These are phyloP conservation scores for Suhomyces sp. DNA, from an alignment of 805 yeast species.

Conservation along the genomic window DNA sequence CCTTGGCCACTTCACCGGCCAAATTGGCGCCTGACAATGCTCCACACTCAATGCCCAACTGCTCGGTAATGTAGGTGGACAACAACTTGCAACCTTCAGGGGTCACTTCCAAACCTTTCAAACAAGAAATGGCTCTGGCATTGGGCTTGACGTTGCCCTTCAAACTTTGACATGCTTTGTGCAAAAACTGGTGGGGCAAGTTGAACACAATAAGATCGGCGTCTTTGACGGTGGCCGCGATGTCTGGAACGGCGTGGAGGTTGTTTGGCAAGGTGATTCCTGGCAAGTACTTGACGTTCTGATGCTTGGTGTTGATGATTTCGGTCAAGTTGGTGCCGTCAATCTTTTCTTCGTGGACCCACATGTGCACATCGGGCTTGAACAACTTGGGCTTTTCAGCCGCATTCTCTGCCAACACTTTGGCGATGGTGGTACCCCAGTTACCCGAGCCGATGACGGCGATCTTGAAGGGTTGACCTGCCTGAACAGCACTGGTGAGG, in stretches of 20 bases:
- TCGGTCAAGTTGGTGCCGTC: slow-evolving; percentile 42
- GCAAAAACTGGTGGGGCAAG: slow-evolving; percentile 46
- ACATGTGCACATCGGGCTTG: slow-evolving; percentile 39
- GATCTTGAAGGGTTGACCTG: slow-evolving; percentile 27
- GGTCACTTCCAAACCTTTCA: slow-evolving; percentile 45
- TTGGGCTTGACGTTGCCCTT: slow-evolving; percentile 36
- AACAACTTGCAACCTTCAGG: slow-evolving; percentile 43
- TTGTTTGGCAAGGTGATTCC: slow-evolving; percentile 41
- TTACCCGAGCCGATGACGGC: slow-evolving; percentile 46
- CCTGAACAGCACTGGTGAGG: slow-evolving; percentile 3
- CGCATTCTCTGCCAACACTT: slow-evolving; percentile 43
- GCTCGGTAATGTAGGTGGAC: slow-evolving; percentile 42
- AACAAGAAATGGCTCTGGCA: slow-evolving; percentile 44
- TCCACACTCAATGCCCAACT: slow-evolving; percentile 43
- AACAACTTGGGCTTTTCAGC: slow-evolving; percentile 37
- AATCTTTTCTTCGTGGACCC: slow-evolving; percentile 44
- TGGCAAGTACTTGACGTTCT: slow-evolving; percentile 44
- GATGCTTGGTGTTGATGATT: slow-evolving; percentile 42
- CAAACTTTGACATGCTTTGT: slow-evolving; percentile 36
- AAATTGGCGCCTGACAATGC: slow-evolving; percentile 48
- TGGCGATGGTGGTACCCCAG: slow-evolving; percentile 49
- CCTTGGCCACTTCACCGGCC: slow-evolving; percentile 46
- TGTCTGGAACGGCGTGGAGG: slow-evolving; percentile 39
- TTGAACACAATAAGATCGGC: slow-evolving; percentile 45
- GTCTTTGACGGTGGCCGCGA: slow-evolving; percentile 35